Conservation (phyloP, 2,329 filamentous ascomycete genomes). For the Aspergillus sp. region DNA sequence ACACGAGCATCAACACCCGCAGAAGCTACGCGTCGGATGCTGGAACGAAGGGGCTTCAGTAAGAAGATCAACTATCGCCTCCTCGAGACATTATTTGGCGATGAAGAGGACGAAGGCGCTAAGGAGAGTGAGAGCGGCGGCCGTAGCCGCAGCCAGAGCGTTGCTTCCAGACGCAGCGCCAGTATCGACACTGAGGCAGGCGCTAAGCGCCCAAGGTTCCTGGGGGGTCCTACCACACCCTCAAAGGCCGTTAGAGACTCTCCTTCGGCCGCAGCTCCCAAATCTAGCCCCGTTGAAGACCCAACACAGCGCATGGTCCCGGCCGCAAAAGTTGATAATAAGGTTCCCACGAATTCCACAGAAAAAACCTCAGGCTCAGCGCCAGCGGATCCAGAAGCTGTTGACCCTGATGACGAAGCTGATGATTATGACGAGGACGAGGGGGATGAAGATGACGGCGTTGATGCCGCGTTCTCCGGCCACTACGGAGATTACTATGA, state of each 20-base stretch:
- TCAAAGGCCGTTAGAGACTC: constrained; percentile 18
- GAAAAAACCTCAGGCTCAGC: constrained; percentile 27
- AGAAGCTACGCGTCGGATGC: constrained; percentile 67
- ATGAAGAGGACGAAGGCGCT: constrained; percentile 31
- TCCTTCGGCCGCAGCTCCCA: constrained; percentile 9
- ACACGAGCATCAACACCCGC: constrained; percentile 66
- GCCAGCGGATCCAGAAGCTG: constrained; percentile 15
- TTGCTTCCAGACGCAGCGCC: constrained; percentile 29
- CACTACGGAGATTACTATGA: constrained; percentile 34
- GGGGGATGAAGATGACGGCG: constrained; percentile 32
- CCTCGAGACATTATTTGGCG: constrained; percentile 40
- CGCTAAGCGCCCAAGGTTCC: constrained; percentile 16
- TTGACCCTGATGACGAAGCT: constrained; percentile 25
- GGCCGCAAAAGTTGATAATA: constrained; percentile 11
- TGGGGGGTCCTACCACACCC: constrained; percentile 16
- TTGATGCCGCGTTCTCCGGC: constrained; percentile 40
- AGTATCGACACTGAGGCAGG: constrained; percentile 26
- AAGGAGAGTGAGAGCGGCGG: constrained; percentile 31
- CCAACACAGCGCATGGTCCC: constrained; percentile 3
- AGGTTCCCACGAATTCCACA: constrained; percentile 21
- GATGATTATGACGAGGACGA: constrained; percentile 37
- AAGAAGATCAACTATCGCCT: constrained; percentile 70
- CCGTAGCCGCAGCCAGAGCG: constrained; percentile 36
- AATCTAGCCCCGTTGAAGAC: constrained; percentile 1
- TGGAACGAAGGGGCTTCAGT: constrained; percentile 68